phyloP scores from a whole-genome alignment of 192 early-diverging fungal species.

The Coemansia nantahalensis region DNA sequence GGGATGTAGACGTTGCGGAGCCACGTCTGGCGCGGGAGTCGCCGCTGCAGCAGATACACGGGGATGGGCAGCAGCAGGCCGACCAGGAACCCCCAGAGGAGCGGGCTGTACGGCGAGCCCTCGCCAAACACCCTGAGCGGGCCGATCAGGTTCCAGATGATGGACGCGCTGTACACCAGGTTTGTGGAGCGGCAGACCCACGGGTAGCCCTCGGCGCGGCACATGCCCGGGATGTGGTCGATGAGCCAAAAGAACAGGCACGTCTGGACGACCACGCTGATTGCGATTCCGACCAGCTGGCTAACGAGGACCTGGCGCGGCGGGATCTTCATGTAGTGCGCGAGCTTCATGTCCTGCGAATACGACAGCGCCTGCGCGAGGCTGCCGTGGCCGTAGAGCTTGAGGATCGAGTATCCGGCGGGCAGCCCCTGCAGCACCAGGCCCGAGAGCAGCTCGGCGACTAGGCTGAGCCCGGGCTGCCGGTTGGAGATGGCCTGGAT shows the following conservation, averaged over 20 bases:
- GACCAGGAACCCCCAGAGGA: constrained; percentile 59
- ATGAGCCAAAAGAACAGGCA: constrained; percentile 66
- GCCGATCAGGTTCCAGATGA: constrained; percentile 80
- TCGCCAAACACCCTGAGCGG: constrained; percentile 66
- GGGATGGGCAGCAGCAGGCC: constrained; percentile 73
- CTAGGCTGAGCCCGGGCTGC: constrained; percentile 71
- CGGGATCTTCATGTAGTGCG: constrained; percentile 80
- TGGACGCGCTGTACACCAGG: constrained; percentile 65
- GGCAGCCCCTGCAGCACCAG: constrained; percentile 75
- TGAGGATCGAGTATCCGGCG: constrained; percentile 80
- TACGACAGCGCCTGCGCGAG: constrained; percentile 74
- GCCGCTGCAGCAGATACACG: constrained; percentile 60
- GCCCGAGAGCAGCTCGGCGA: constrained; percentile 82
- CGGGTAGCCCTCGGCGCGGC: constrained; percentile 57
- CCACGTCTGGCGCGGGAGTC: constrained; percentile 64
- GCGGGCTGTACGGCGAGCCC: constrained; percentile 58
- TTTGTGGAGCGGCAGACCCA: constrained; percentile 64
- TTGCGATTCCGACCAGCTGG: constrained; percentile 68
- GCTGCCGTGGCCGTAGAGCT: constrained; percentile 76
- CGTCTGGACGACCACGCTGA: constrained; percentile 66
- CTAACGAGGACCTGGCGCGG: constrained; percentile 76
- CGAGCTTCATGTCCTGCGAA: constrained; percentile 69
- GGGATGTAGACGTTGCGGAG: constrained; percentile 69
- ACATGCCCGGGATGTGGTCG: constrained; percentile 57
- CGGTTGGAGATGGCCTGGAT: constrained; percentile 79